Evolutionary conservation across 345 rosid genomes (phyloP), one percentile per base, ranked within the genome.

Genomic region (Streptanthus diversifolius): DNA sequence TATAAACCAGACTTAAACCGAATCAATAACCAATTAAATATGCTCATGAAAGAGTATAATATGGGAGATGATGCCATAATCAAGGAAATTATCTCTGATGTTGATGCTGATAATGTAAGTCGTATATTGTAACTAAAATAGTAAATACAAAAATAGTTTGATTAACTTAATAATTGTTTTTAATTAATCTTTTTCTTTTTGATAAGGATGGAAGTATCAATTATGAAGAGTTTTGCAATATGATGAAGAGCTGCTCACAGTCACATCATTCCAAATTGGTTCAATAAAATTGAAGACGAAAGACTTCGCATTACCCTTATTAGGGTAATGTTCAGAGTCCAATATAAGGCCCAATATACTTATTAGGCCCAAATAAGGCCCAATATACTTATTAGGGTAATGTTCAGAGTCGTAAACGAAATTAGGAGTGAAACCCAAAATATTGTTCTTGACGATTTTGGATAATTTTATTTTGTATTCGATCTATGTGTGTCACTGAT

Each of bases 191-290:
- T 25, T 25, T 25, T 25, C 0, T 22, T 41, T 5, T 29, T 15
- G 49, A 25, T n/a, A n/a, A n/a, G 97, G 98, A 90, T 68, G 97
- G 97, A 51, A 90, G 83, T 74, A 93, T 93, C 53, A 90, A 87
- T 80, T 90, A 93, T 22, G 89, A 93, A 55, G 98, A 90, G 63
- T 93, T 93, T 81, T 87, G 98, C 76, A 56, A 85, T 22, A 93
- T 90, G 96, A 90, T 93, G 97, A 87, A 85, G 63, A 75, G 73
- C 57, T 59, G 73, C 63, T 67, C 78, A 39, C 18, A 51, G 68
- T 59, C 68, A 74, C 73, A 60, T 41, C 21, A 60, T 10, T 40
- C 63, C 1, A 60, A 75, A 32, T 52, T 75, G 68, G 68, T 52
- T 68, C 29, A 48, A 67, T 15, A 43, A 33, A 59, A 49, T 29